These are phyloP conservation scores for Stenocarpella maydis DNA, from an alignment of 2,329 filamentous ascomycete species.

Conservation along the genomic window DNA sequence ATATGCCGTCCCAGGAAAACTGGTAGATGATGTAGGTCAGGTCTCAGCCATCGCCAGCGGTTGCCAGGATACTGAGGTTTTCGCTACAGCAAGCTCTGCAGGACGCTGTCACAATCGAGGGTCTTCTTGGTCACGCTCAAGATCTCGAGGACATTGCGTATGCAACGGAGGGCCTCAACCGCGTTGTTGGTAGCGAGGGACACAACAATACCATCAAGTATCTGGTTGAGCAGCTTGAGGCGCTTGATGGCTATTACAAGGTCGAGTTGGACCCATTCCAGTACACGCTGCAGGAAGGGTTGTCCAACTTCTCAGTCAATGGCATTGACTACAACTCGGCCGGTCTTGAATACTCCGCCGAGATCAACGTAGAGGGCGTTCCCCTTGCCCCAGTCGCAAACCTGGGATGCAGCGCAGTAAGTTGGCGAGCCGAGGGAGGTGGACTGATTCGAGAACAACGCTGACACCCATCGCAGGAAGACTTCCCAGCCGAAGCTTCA, in stretches of 20 bases:
- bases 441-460: not conserved
- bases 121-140: conserved; percentile 53
- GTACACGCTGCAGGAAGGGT: conserved; percentile 46
- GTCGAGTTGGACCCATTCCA: conserved; percentile 55
- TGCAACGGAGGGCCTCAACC: conserved; percentile 49
- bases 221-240: conserved; percentile 50
- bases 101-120: conserved; percentile 40
- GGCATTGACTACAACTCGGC: conserved; percentile 41
- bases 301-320: conserved; percentile 43
- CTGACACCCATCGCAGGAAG: conserved; percentile 1
- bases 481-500: conserved; percentile 49
- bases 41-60: not conserved
- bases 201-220: conserved; percentile 58
- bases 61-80: not conserved
- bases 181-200: conserved; percentile 53
- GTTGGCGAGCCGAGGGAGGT: conserved; percentile 51
- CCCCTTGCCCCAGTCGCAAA: conserved; percentile 57
- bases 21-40: conserved; percentile 6
- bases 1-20: not conserved
- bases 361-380: conserved; percentile 48
- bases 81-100: not conserved
- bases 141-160: conserved; percentile 55
- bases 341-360: conserved; percentile 60
- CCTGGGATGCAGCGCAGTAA: conserved; percentile 60
- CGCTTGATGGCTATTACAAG: conserved; percentile 49